phyloP scores from a whole-genome alignment of 2,329 filamentous ascomycete species.

The Trichocomaceae sp. region DNA sequence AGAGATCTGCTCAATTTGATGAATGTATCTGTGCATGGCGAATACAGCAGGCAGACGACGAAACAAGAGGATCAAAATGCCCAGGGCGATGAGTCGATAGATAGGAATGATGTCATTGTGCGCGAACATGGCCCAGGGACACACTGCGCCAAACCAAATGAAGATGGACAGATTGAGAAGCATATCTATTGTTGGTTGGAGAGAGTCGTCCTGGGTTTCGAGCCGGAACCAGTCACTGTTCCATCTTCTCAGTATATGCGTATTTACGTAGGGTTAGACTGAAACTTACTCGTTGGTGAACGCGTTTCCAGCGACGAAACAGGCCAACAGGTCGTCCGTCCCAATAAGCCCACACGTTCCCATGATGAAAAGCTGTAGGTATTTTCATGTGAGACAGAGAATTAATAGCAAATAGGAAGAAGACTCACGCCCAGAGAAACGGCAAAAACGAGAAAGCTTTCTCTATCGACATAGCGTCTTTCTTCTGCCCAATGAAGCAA shows the following conservation, averaged over 20 bases:
- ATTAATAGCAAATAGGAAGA: background rate
- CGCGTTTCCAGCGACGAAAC: conserved; percentile 83
- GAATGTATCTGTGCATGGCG: conserved; percentile 66
- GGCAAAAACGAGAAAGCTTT: conserved; percentile 82
- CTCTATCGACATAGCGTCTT: conserved; percentile 72
- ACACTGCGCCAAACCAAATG: conserved; percentile 82
- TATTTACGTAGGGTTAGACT: background rate
- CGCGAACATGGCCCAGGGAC: conserved; percentile 69
- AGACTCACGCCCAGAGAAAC: conserved; percentile 66
- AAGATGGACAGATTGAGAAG: conserved; percentile 83
- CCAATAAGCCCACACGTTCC: conserved; percentile 83
- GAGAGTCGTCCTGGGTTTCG: conserved; percentile 79
- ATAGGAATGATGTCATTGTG: conserved; percentile 64
- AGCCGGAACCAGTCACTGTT: conserved; percentile 79
- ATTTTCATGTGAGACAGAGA: conserved; percentile 12
- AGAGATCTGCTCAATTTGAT: conserved; percentile 65
- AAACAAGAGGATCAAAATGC: conserved; percentile 67
- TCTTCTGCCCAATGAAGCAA: conserved; percentile 78
- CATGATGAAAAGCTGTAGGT: conserved; percentile 63
- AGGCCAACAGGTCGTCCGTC: conserved; percentile 82
- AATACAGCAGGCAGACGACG: conserved; percentile 72
- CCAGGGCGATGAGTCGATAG: conserved; percentile 65
- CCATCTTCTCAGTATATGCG: conserved; percentile 14
- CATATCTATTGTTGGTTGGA: conserved; percentile 95
- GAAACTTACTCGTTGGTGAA: conserved; percentile 72